Evolutionary conservation across 1,139 yeast species (phyloP).

Genomic region (Cylindricascospora bacillispora): DNA sequence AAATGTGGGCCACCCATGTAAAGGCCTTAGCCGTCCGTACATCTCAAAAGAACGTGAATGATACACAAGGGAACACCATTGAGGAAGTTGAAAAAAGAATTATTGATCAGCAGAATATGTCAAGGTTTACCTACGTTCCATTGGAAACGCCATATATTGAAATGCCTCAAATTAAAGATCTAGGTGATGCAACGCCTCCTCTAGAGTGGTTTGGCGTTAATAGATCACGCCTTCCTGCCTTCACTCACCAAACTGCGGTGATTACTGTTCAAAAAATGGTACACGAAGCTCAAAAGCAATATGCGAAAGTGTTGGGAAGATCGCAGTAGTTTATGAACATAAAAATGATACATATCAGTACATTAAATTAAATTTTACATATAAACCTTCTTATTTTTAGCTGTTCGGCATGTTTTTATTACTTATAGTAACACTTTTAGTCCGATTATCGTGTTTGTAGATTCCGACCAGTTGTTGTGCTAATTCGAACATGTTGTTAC

Average conservation of each 20-base stretch:
- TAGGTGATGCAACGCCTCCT: constrained; percentile 97
- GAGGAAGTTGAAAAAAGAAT: constrained; percentile 41
- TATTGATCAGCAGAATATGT: constrained; percentile 48
- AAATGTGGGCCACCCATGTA: constrained; percentile 78
- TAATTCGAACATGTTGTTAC: constrained; percentile 96
- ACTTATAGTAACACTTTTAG: constrained; percentile 66
- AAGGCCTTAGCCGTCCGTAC: constrained; percentile 40
- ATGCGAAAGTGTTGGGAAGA: constrained; percentile 28
- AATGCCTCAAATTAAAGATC: constrained; percentile 77
- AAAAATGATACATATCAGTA: too few species aligned
- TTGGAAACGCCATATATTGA: constrained; percentile 69
- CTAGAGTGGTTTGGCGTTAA: constrained; percentile 95
- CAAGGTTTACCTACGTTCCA: constrained; percentile 51
- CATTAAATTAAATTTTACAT: too few species aligned
- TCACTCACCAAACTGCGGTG: constrained; percentile 71
- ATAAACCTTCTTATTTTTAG: too few species aligned
- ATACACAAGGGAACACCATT: constrained; percentile 24
- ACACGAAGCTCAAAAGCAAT: constrained; percentile 40
- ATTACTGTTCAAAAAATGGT: constrained; percentile 62
- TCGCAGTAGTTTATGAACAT: constrained; percentile 8
- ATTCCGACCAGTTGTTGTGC: constrained; percentile 92
- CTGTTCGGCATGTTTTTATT: constrained; percentile 38
- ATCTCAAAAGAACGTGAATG: constrained; percentile 23
- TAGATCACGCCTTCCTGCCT: constrained; percentile 69
- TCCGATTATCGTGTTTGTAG: constrained; percentile 85